These are phyloP conservation scores for Pyrenula massariospora DNA, from an alignment of 495 filamentous ascomycete species.

Conservation along the genomic window DNA sequence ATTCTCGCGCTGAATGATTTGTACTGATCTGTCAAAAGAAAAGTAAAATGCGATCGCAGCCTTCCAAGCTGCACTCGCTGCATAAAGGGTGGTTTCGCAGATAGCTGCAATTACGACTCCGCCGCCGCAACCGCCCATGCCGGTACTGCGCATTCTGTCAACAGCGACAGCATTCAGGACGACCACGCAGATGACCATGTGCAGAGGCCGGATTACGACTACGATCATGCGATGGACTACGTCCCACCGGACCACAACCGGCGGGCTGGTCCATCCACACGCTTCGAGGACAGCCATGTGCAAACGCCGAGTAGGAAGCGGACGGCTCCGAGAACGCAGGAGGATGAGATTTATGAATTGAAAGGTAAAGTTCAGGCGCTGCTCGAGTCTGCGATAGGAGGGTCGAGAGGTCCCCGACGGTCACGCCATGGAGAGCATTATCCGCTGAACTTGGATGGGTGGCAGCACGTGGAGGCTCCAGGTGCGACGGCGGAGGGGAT, in stretches of 20 bases:
- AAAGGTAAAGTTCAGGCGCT: background rate
- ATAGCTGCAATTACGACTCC: slow-evolving; percentile 28
- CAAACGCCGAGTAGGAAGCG: background rate
- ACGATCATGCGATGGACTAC: background rate
- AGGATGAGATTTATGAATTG: background rate
- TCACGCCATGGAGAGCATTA: slow-evolving; percentile 1
- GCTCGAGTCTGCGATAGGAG: background rate
- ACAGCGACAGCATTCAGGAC: background rate
- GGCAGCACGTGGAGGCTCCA: background rate
- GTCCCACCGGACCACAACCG: background rate
- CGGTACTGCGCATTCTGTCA: background rate
- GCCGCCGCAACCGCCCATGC: background rate
- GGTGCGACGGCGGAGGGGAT: slow-evolving; percentile 7
- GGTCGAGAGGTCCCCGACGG: background rate
- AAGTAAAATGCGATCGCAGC: slow-evolving; percentile 58
- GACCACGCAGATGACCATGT: background rate
- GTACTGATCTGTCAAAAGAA: slow-evolving; percentile 21
- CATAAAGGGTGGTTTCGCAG: slow-evolving; percentile 33
- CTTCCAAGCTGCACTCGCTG: slow-evolving; percentile 56
- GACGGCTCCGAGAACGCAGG: background rate
- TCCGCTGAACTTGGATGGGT: background rate
- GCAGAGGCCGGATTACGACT: background rate
- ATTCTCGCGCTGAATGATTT: background rate
- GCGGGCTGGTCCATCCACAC: background rate
- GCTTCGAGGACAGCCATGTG: background rate